These are phyloP conservation scores for Saturnispora serradocipensis DNA, from an alignment of 805 yeast species.

Conservation along the genomic window DNA sequence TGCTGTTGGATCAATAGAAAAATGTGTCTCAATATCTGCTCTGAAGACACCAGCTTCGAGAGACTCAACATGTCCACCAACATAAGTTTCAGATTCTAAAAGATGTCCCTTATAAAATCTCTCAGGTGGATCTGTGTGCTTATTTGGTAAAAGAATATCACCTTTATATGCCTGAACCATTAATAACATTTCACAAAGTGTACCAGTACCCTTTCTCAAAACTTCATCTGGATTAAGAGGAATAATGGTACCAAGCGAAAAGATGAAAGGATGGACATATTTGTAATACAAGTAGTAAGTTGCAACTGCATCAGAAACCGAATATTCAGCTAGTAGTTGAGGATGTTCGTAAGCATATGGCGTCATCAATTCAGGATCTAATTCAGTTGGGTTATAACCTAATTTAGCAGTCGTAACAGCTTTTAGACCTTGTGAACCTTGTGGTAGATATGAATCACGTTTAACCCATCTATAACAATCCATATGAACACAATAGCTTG, in stretches of 20 bases:
- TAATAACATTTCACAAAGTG: conserved; percentile 92
- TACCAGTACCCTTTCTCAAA: conserved; percentile 94
- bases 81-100: conserved; percentile 91
- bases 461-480: conserved; percentile 98
- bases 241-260: conserved; percentile 89
- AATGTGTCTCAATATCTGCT: conserved; percentile 70
- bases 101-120: conserved; percentile 91
- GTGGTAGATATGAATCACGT: conserved; percentile 94
- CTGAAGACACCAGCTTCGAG: conserved; percentile 97
- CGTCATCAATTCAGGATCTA: conserved; percentile 97
- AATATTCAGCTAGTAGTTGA: conserved; percentile 86
- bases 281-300: conserved; percentile 93
- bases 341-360: conserved; percentile 95
- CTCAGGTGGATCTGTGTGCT: conserved; percentile 90
- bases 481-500: conserved; percentile 90
- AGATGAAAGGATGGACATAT: conserved; percentile 94
- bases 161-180: conserved; percentile 91
- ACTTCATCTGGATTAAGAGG: conserved; percentile 97
- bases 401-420: conserved; percentile 94
- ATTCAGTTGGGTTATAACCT: conserved; percentile 92
- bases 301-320: conserved; percentile 99
- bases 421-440: conserved; percentile 96
- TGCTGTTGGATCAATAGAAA: conserved; percentile 72
- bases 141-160: conserved; percentile 78
- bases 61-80: conserved; percentile 98